Evolutionary conservation across 495 filamentous ascomycete genomes (phyloP), one percentile per base, ranked within the genome.

Genomic region (Penicillium herquei): DNA sequence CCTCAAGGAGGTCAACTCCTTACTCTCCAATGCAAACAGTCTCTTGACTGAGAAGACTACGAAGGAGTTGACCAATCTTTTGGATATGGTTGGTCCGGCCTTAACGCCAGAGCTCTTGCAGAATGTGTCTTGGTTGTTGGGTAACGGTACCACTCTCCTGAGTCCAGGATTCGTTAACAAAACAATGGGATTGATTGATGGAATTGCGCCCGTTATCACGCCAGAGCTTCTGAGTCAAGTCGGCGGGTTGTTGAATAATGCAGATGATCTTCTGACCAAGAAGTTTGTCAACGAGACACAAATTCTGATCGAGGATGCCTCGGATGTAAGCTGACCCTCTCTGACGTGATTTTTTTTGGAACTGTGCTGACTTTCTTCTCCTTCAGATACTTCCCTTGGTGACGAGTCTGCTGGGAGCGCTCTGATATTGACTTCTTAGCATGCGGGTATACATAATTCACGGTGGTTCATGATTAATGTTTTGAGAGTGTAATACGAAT

Each of bases 121-220:
- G 32, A 68, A 74, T n/a, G 66, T 78, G 3, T 56, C 70, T 32
- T 61, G 69, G 21, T 65, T 80, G 12, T 55, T 80, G 44, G 61
- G 57, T 16, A 79, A 77, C 52, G 76, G 76, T 10, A 72, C 72
- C 48, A 61, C 61, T 26, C 65, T 80, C 13, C 53, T 80, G 17
- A 77, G 74, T 1, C 54, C 52, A 11, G 58, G 63, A 11, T 55
- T 47, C n/a, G 37, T 78, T 30, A 66, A 76, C 43, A 63, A 77
- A 44, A 76, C 72, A 17, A 60, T 70, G 57, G 54, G 61, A 13
- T 57, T 77, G 13, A 58, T 79, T 51, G 59, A 51, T 17, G 55
- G 67, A n/a, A 53, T 75, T 12, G 59, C 62, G 14, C 70, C 75
- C 0, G 52, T 76, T 17, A 56, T 81, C 14, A 71, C 65, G n/a